A percentile compares a stretch with the other conserved stretches of the same genome.
These are phyloP conservation scores for Eragrostis nindensis DNA, from an alignment of 176 grass and related monocot genomes.

Conservation along the genomic window DNA sequence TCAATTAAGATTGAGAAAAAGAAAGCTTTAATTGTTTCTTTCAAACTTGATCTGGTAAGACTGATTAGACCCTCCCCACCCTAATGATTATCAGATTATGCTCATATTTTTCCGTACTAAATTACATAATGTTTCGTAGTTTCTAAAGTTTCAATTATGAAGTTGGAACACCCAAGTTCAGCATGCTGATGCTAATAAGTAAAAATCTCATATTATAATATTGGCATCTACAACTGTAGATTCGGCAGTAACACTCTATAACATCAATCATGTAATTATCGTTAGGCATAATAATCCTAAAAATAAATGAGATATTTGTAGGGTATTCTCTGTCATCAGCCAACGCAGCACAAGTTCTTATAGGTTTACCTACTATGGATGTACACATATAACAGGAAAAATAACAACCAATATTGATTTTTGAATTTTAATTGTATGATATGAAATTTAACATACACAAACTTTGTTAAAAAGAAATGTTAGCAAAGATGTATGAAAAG, in stretches of 20 bases:
- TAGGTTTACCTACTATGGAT: background rate
- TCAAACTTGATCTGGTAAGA: too few relatives aligned
- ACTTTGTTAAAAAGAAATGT: too few relatives aligned
- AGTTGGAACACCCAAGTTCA: background rate
- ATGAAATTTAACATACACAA: background rate
- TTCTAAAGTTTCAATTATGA: too few relatives aligned
- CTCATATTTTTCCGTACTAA: too few relatives aligned
- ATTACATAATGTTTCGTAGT: too few relatives aligned
- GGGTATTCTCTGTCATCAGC: conserved; percentile 15
- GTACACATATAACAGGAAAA: background rate
- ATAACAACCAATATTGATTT: background rate
- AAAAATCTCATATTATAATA: background rate
- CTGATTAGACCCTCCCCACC: too few relatives aligned
- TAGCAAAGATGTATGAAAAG: too few relatives aligned
- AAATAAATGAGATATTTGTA: background rate
- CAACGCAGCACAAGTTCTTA: background rate
- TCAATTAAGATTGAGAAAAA: too few relatives aligned
- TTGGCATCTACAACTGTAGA: conserved; percentile 13
- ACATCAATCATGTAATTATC: background rate
- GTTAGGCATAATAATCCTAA: background rate
- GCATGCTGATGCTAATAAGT: background rate
- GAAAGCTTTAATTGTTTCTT: too few relatives aligned
- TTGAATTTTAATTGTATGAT: background rate
- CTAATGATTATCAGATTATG: too few relatives aligned
- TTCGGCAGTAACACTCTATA: background rate